Percentiles rank a stretch among this genome's conserved stretches.
These are phyloP conservation scores for Salix brachista DNA, from an alignment of 345 rosid species.

Conservation along the genomic window DNA sequence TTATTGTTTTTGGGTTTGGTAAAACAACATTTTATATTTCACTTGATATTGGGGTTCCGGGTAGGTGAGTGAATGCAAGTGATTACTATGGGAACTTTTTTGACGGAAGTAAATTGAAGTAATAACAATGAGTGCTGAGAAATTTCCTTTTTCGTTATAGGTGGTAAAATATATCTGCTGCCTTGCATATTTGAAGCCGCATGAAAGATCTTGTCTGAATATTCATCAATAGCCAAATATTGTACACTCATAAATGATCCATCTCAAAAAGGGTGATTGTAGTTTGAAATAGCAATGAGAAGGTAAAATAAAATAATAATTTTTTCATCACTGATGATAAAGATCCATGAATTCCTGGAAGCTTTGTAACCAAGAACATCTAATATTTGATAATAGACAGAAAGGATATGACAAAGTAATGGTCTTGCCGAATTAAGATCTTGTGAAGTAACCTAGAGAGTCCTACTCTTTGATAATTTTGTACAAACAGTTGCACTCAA, in stretches of 20 bases:
- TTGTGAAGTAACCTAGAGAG: neutral
- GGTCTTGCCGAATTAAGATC: neutral
- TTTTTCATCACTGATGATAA: neutral
- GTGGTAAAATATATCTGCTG: neutral
- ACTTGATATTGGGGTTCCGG: neutral
- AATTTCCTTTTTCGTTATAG: neutral
- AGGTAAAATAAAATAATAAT: neutral
- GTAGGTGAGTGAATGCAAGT: neutral
- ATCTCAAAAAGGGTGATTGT: neutral
- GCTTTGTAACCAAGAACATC: neutral
- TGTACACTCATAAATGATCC: neutral
- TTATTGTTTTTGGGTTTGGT: neutral
- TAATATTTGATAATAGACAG: neutral
- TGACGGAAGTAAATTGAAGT: neutral
- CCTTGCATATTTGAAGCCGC: neutral
- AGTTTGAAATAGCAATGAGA: neutral
- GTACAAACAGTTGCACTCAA: neutral
- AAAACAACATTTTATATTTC: no score
- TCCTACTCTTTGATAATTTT: neutral
- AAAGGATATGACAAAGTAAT: neutral
- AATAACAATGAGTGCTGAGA: neutral
- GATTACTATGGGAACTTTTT: neutral
- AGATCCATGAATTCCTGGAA: neutral
- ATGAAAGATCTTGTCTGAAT: neutral
- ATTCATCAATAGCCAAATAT: neutral